phyloP scores from a whole-genome alignment of 352 stramenopile species.

The Pythium monospermum region DNA sequence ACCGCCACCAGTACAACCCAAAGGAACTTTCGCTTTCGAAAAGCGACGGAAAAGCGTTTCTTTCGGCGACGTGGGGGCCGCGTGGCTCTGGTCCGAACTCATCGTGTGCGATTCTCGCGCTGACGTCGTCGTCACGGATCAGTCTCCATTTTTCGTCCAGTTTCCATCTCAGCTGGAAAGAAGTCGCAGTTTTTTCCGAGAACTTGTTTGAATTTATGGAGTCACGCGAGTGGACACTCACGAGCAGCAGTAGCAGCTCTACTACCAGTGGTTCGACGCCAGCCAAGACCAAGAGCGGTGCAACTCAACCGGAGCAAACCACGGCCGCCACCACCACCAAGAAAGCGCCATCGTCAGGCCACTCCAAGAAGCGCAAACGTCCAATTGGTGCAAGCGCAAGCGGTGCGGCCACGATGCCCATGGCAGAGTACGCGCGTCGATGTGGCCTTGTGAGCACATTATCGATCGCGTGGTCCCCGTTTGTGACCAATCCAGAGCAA shows the following conservation, averaged over 20 bases:
- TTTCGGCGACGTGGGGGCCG: conserved; percentile 62
- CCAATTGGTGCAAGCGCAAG: too few relatives aligned
- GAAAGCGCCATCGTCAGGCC: conserved; percentile 14
- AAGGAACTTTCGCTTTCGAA: conserved; percentile 82
- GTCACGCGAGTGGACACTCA: conserved; percentile 29
- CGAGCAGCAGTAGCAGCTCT: not conserved
- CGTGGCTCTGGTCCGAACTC: conserved; percentile 65
- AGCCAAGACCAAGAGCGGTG: not conserved
- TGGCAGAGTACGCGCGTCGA: conserved; percentile 54
- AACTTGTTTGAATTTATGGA: conserved; percentile 61
- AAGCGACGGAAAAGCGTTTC: conserved; percentile 52
- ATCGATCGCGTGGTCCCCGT: conserved; percentile 66
- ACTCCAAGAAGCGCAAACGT: conserved; percentile 19
- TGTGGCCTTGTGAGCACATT: conserved; percentile 60
- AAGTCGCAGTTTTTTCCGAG: conserved; percentile 68
- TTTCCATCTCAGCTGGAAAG: conserved; percentile 76
- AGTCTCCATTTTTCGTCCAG: conserved; percentile 73
- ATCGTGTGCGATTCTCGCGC: conserved; percentile 59
- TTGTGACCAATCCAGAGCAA: conserved; percentile 39
- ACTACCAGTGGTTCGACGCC: conserved; percentile 1
- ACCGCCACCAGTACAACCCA: conserved; percentile 74
- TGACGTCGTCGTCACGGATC: conserved; percentile 53
- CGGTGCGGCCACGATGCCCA: conserved; percentile 23
- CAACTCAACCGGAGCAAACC: not conserved
- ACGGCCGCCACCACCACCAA: conserved; percentile 4